Percentiles rank a stretch among this genome's conserved stretches.
These are phyloP conservation scores for Taphrina flavorubra DNA, from an alignment of 1,139 yeast species.

Conservation along the genomic window DNA sequence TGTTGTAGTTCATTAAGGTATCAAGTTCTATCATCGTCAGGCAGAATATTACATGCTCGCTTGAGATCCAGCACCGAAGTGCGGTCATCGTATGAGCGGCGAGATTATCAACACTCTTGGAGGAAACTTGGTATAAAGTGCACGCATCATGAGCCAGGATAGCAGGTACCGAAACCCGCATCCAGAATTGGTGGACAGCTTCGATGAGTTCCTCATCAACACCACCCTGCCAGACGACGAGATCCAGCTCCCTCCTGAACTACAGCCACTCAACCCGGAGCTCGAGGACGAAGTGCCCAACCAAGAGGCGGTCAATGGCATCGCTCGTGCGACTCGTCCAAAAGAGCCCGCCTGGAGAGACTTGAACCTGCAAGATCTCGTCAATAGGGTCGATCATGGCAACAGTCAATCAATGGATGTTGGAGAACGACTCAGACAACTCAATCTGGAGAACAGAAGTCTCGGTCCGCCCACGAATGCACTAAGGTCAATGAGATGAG, in stretches of 20 bases:
- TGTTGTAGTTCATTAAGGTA: too few relatives aligned
- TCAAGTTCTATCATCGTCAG: too few relatives aligned
- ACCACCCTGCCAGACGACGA: slow-evolving; percentile 50
- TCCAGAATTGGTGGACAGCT: slow-evolving; percentile 37
- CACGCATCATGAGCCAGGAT: slow-evolving; percentile 15
- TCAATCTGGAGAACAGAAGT: slow-evolving; percentile 18
- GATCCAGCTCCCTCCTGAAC: slow-evolving; percentile 51
- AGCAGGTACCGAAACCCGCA: slow-evolving; percentile 18
- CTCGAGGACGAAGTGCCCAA: slow-evolving; percentile 53
- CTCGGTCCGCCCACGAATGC: slow-evolving; percentile 11
- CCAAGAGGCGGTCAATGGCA: slow-evolving; percentile 46
- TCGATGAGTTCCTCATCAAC: slow-evolving; percentile 33
- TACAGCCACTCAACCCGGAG: slow-evolving; percentile 51
- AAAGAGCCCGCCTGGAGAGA: slow-evolving; percentile 44
- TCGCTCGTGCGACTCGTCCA: slow-evolving; percentile 44
- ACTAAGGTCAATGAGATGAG: slow-evolving; percentile 3
- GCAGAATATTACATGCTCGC: too few relatives aligned
- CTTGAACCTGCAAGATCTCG: slow-evolving; percentile 30
- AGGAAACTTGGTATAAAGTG: too few relatives aligned
- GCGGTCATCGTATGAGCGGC: too few relatives aligned
- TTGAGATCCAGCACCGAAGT: too few relatives aligned
- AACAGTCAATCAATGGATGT: slow-evolving; percentile 4
- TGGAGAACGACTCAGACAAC: slow-evolving; percentile 14
- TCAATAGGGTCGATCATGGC: background rate
- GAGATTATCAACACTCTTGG: too few relatives aligned